Conservation (phyloP, 192 early-diverging fungal species). For the Linnemannia zychae region DNA sequence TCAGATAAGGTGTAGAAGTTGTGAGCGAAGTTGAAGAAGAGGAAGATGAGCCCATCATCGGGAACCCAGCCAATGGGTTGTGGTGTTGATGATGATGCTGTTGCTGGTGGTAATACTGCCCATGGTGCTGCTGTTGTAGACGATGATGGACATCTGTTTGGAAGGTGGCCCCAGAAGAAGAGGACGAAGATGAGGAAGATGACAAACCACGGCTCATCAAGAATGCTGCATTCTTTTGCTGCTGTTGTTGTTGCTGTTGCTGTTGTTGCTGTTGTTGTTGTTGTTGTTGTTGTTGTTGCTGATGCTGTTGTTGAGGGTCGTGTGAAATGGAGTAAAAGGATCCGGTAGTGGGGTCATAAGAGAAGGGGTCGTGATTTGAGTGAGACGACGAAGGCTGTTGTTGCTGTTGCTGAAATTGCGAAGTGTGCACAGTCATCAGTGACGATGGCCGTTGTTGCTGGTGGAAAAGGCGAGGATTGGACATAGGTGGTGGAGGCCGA, state of each 20-base stretch:
- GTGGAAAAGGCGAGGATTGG: background rate
- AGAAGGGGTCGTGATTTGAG: constrained; percentile 24
- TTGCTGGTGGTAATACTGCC: constrained; percentile 6
- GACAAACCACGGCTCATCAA: constrained; percentile 42
- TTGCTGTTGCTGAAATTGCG: constrained; percentile 13
- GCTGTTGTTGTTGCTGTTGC: constrained; percentile 41
- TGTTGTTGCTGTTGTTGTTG: constrained; percentile 37
- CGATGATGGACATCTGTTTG: background rate
- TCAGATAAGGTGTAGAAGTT: background rate
- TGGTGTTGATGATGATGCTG: constrained; percentile 4
- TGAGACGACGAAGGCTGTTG: constrained; percentile 20
- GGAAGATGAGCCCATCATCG: constrained; percentile 12
- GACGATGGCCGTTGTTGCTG: background rate
- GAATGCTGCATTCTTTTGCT: constrained; percentile 26
- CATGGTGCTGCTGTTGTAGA: background rate
- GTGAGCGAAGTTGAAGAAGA: background rate
- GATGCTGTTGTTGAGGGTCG: constrained; percentile 22
- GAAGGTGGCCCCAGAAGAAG: constrained; percentile 29
- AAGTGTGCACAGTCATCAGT: background rate
- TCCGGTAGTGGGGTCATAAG: constrained; percentile 23
- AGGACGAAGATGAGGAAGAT: constrained; percentile 42
- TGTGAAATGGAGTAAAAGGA: constrained; percentile 12
- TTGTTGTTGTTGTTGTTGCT: constrained; percentile 35
- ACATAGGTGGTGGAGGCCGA: constrained; percentile 7
- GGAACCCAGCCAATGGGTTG: constrained; percentile 2